Conservation (phyloP, 2,329 filamentous ascomycete species). For the Colletotrichum tropicicola region DNA sequence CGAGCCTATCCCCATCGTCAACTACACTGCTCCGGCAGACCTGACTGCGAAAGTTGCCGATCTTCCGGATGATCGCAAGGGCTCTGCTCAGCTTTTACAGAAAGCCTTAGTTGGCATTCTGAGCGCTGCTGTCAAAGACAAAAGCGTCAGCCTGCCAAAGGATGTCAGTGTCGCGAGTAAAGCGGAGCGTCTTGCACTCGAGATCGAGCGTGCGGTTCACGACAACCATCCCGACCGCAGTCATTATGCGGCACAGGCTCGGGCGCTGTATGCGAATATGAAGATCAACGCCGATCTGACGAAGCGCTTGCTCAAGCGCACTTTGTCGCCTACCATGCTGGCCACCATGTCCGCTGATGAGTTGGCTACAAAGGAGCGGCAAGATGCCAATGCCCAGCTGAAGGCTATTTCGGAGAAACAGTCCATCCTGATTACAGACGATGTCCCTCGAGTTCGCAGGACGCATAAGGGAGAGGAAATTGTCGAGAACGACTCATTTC, state of each 20-base stretch:
- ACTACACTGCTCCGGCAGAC: conserved; percentile 61
- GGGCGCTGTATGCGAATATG: conserved; percentile 84
- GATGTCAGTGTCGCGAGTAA: conserved; percentile 71
- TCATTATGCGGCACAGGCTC: conserved; percentile 71
- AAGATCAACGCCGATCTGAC: conserved; percentile 87
- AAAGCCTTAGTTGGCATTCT: conserved; percentile 76
- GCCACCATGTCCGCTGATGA: conserved; percentile 91
- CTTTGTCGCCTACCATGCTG: conserved; percentile 77
- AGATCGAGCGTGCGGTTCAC: conserved; percentile 79
- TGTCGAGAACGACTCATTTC: conserved; percentile 76
- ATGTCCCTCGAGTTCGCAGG: conserved; percentile 80
- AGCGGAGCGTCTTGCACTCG: conserved; percentile 76
- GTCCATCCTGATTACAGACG: conserved; percentile 82
- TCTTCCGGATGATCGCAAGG: conserved; percentile 71
- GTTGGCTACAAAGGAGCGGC: conserved; percentile 90
- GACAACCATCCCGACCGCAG: conserved; percentile 62
- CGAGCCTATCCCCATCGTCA: conserved; percentile 47
- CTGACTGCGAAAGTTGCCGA: conserved; percentile 60
- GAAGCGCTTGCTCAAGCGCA: conserved; percentile 76
- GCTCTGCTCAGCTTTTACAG: conserved; percentile 74
- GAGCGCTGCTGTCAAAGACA: conserved; percentile 71
- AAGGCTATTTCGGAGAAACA: conserved; percentile 83
- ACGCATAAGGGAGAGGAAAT: conserved; percentile 97
- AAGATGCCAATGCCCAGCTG: conserved; percentile 79
- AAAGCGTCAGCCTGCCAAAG: conserved; percentile 69